phyloP scores from a whole-genome alignment of 805 yeast species.

The Candida montana region DNA sequence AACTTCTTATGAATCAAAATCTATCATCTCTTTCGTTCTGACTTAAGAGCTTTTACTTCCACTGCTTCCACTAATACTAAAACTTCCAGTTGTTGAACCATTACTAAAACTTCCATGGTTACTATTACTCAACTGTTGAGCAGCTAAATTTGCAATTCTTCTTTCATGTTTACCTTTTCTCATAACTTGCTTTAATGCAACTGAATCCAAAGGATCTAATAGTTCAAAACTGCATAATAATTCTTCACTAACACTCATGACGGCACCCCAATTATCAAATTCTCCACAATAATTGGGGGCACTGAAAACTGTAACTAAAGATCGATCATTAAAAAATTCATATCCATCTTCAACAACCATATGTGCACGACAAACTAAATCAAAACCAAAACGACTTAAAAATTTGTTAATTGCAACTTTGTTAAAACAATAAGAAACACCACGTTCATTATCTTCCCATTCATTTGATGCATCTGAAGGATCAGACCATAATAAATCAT shows the following conservation, averaged over 20 bases:
- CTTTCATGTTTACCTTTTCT: conserved; percentile 88
- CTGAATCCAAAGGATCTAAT: conserved; percentile 88
- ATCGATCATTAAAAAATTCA: conserved; percentile 94
- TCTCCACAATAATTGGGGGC: conserved; percentile 87
- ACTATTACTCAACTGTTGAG: conserved; percentile 13
- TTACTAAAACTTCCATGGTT: conserved; percentile 18
- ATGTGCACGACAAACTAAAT: conserved; percentile 95
- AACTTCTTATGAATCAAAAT: neutral
- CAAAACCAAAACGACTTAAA: conserved; percentile 95
- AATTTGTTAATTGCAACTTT: conserved; percentile 97
- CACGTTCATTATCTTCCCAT: conserved; percentile 98
- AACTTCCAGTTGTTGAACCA: conserved; percentile 16
- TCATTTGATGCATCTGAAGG: conserved; percentile 98
- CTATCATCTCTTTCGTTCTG: neutral
- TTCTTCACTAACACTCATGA: conserved; percentile 93
- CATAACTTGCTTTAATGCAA: conserved; percentile 92
- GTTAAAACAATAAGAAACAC: conserved; percentile 96
- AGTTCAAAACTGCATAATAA: conserved; percentile 88
- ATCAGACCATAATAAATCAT: conserved; percentile 97
- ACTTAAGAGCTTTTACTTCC: neutral
- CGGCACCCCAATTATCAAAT: conserved; percentile 91
- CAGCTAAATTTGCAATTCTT: conserved; percentile 46
- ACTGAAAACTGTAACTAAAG: conserved; percentile 87
- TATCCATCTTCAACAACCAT: conserved; percentile 99
- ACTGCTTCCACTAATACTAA: conserved; percentile 8